Evolutionary conservation across 1,139 yeast genomes (phyloP), one percentile per base, ranked within the genome.

Genomic region (Kodamaea fungicola): DNA sequence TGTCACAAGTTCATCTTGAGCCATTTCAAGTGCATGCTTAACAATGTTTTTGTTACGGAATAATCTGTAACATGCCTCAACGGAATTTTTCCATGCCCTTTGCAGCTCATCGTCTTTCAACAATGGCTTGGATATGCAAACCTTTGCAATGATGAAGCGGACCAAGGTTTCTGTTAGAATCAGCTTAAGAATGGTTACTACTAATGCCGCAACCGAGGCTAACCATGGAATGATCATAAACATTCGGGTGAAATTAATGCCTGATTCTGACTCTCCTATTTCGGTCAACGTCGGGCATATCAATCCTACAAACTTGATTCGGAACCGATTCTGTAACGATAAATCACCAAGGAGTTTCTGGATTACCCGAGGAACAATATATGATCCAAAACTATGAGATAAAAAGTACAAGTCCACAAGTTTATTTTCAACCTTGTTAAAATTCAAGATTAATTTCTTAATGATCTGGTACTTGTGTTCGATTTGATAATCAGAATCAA

Each of bases 371-470:
- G 80, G 86, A 3, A 66, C 57, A 24, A 81, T 59, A 63, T 72
- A 80, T 1, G 76, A 64, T 1, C 88, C 88, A 33, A 80, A 73
- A 0, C 87, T 80, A 51, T 81, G 88, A 22, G 83, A 77, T 45
- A 78, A 55, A 10, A 80, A 59, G 40, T 64, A 61, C 2, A 80
- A 55, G 9, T 68, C 64, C 12, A 72, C 61, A 2, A 35, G 35
- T 12, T 47, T 42, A 16, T 44, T 42, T 12, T 43, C 48, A 7
- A 29, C 8, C 23, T 26, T 33, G 22, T 30, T 30, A 24, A 35
- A 40, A 7, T 46, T 45, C 12, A 48, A 37, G 6, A 67, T 46
- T 30, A 61, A 54, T 22, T 63, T 55, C 34, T 57, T 54, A 31
- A 78, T 51, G 19, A 77, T 56, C 2, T 57, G 55, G 22, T 27